Conservation (phyloP, 139 green algal species). For the Microglena sp. region DNA sequence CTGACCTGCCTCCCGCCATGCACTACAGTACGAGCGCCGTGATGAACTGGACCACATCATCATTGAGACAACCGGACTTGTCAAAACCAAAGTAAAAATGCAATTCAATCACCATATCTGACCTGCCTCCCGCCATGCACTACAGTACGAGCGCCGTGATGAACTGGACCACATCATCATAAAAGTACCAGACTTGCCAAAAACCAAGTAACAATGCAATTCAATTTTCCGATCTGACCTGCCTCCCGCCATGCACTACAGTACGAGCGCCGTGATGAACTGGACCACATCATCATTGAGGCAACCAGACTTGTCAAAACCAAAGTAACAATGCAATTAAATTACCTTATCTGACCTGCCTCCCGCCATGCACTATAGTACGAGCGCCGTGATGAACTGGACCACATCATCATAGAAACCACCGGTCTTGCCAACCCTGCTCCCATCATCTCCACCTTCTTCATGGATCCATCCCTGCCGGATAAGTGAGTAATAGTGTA, state of each 20-base stretch:
- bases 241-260: no score
- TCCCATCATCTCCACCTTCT: slow-evolving; percentile 91
- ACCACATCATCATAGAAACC: slow-evolving; percentile 95
- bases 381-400: slow-evolving; percentile 55
- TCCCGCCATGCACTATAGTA: slow-evolving; percentile 35
- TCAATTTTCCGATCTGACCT: no score
- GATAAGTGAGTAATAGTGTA: no score
- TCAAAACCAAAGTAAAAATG: slow-evolving; percentile 88
- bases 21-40: slow-evolving; percentile 40
- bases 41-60: slow-evolving; percentile 84
- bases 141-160: no score
- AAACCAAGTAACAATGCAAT: no score
- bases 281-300: slow-evolving; percentile 94
- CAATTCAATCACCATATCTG: slow-evolving; percentile 77
- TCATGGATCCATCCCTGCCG: slow-evolving; percentile 56
- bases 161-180: no score
- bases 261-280: slow-evolving; percentile 43
- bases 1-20: no score
- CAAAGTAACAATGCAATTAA: slow-evolving; percentile 87
- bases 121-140: slow-evolving; percentile 33
- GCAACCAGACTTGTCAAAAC: slow-evolving; percentile 95
- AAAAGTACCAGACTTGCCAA: no score
- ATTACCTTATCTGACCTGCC: slow-evolving; percentile 61
- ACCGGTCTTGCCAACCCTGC: slow-evolving; percentile 89
- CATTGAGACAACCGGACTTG: slow-evolving; percentile 96